Evolutionary conservation across 148 eudicot species (phyloP).

Genomic region (Bassia scoparia): DNA sequence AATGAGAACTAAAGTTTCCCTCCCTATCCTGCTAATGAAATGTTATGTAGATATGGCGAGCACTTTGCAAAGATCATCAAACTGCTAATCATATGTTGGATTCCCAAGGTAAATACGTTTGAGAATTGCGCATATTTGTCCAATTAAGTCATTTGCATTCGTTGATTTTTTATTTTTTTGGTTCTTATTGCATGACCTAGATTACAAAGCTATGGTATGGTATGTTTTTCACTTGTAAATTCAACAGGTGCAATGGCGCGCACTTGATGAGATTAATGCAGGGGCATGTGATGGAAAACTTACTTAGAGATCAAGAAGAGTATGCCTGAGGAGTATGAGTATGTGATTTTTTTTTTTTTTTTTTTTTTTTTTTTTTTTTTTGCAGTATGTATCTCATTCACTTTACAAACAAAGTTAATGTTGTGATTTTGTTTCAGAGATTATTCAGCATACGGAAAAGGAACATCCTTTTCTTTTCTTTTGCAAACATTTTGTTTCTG

Average conservation of each 20-base stretch:
- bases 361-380: no score
- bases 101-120: constrained; percentile 76
- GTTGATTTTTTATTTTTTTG: neutral
- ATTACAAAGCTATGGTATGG: neutral
- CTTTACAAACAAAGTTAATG: constrained; percentile 7
- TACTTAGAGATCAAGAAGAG: constrained; percentile 89
- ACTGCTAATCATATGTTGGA: constrained; percentile 77
- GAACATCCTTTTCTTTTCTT: neutral
- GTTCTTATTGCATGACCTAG: neutral
- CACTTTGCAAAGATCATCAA: constrained; percentile 86
- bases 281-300: constrained; percentile 98
- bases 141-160: neutral
- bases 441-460: neutral
- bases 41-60: constrained; percentile 79
- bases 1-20: neutral
- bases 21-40: neutral
- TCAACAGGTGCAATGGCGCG: constrained; percentile 95
- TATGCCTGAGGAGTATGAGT: constrained; percentile 96
- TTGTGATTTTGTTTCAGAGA: neutral
- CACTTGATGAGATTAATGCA: constrained; percentile 94
- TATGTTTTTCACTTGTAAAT: neutral
- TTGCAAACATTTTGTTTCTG: neutral
- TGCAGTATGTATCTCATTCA: constrained; percentile 31
- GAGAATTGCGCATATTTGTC: neutral
- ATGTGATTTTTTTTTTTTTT: no score